Base-by-base conservation (phyloP, 768 basidiomycete species). In the Auricularia cornea region DNA sequence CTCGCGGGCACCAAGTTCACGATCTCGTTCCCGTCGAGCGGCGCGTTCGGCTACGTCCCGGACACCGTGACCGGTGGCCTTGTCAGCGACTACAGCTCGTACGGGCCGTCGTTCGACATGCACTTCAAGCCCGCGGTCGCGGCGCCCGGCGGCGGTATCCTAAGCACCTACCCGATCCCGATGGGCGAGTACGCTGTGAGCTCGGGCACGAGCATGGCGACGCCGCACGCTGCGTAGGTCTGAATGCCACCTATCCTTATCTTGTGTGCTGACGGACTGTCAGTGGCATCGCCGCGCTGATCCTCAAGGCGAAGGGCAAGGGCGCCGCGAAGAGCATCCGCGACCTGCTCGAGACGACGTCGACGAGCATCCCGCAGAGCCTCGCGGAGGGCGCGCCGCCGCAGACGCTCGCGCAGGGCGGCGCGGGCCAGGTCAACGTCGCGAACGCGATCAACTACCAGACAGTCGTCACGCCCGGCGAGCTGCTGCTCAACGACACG, bases 401-500 rank as follows among this genome's bases (percentile, higher is more conserved):
- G 32, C 63, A 63, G 26, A 63, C 67, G 23, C 52, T 66, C 20
- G 63, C 68, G 5, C 60, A 62, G 52, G 65, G 66, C 35, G 69
- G 69, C 18, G 65, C 65, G 11, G 68, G 67, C 23, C 62, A 70
- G 41, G 59, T 77, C 54, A 69, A 77, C 60, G 70, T 73, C n/a
- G 75, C 72, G 64, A 69, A 73, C 38, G 74, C 77, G 10, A 67
- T 78, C 59, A 66, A 71, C 57, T 68, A 70, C 38, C 67, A 64
- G 18, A 67, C 75, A 5, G 51, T 71, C 44, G 59, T 79, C 52
- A 64, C 69, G 12, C 77, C 77, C 2, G 66, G 71, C 29, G 70
- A 75, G 60, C 63, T 79, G 26, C 52, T 70, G 33, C 68, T 79
- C 31, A 79, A 80, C 68, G 78, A 79, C 65, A 78, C 78, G 1